These are phyloP conservation scores for Epichloe festucae DNA, from an alignment of 2,329 filamentous ascomycete genomes.

Conservation along the genomic window DNA sequence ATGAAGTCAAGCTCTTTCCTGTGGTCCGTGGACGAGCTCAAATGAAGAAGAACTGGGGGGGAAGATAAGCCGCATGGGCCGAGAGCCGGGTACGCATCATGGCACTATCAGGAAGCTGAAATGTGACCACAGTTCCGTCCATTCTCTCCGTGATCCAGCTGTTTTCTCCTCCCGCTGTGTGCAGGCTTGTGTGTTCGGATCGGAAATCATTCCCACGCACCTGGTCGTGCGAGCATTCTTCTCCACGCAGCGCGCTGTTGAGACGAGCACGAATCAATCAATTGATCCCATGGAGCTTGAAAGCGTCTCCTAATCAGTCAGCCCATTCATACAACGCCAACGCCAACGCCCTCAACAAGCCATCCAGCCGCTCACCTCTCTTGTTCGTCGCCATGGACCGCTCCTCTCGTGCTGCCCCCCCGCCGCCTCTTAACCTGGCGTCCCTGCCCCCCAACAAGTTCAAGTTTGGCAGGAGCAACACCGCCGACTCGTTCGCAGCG, in stretches of 20 bases:
- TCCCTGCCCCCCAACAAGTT: constrained; percentile 8
- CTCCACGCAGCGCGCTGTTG: neutral
- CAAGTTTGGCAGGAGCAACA: constrained; percentile 9
- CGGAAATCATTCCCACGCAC: neutral
- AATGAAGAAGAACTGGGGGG: neutral
- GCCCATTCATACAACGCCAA: neutral
- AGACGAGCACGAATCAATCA: neutral
- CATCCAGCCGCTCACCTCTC: neutral
- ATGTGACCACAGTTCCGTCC: neutral
- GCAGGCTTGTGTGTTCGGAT: no score
- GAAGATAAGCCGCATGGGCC: neutral
- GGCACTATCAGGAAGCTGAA: neutral
- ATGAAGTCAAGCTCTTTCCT: neutral
- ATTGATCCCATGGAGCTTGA: no score
- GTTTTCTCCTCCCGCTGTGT: no score
- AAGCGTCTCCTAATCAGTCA: no score
- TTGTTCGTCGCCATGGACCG: constrained; percentile 1
- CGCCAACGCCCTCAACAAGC: neutral
- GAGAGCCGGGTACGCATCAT: neutral
- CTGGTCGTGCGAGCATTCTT: neutral
- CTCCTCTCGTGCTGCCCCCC: constrained; percentile 6
- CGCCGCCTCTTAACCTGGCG: constrained; percentile 7
- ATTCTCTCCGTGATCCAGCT: no score
- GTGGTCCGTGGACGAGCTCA: neutral
- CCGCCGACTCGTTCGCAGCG: constrained; percentile 12